These are phyloP conservation scores for Silene noctiflora DNA, from an alignment of 179 eudicot species.

Conservation along the genomic window DNA sequence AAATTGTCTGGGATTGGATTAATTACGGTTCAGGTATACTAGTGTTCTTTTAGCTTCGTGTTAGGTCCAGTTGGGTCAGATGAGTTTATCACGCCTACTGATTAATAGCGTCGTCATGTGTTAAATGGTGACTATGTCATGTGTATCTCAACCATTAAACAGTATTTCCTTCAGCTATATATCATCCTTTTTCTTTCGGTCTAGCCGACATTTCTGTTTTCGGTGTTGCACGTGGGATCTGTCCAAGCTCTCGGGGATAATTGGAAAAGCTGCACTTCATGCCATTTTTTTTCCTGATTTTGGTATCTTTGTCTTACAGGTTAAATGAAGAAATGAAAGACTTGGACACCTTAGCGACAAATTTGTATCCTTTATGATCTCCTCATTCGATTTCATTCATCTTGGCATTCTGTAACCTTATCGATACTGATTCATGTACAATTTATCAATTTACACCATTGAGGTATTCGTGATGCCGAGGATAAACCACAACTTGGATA, in stretches of 20 bases:
- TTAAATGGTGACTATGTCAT: neutral
- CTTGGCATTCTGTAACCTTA: too few species aligned
- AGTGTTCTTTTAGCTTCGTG: too few species aligned
- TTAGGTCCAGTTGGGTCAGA: too few species aligned
- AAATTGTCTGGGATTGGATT: too few species aligned
- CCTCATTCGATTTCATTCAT: neutral
- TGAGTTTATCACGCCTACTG: too few species aligned
- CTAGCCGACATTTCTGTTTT: too few species aligned
- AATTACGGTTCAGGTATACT: too few species aligned
- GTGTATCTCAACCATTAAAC: neutral
- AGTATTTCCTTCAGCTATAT: neutral
- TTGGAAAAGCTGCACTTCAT: neutral
- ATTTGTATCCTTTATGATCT: conserved; percentile 69
- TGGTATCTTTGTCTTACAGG: conserved; percentile 38
- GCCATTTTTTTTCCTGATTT: neutral
- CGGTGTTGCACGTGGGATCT: too few species aligned
- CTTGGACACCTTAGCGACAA: conserved; percentile 56
- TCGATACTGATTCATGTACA: too few species aligned
- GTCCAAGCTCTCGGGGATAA: too few species aligned
- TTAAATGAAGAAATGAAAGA: conserved; percentile 91
- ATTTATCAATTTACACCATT: neutral
- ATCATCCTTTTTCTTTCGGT: too few species aligned
- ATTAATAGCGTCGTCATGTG: neutral
- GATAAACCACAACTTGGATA: neutral
- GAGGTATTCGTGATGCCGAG: neutral